Percentiles rank a stretch among this genome's conserved stretches.
phyloP scores from a whole-genome alignment of 2,329 filamentous ascomycete species.

The Trichoderma sp. region DNA sequence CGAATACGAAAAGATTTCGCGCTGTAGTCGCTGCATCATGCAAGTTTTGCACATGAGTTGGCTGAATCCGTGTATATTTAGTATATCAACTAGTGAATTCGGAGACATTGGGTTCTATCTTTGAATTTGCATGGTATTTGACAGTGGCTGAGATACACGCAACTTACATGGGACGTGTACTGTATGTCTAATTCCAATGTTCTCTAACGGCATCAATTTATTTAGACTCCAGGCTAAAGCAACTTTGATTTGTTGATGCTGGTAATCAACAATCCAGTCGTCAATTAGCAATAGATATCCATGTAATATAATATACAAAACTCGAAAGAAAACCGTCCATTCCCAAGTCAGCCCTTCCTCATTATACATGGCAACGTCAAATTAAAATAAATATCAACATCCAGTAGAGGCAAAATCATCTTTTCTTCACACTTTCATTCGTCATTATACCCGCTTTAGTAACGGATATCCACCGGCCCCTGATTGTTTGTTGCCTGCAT shows the following conservation, averaged over 20 bases:
- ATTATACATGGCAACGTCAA: not conserved
- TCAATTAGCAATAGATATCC: not conserved
- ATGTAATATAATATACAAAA: not conserved
- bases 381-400: not conserved
- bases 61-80: not conserved
- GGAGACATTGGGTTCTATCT: not conserved
- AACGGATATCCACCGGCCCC: not conserved
- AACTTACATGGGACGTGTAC: too few relatives aligned
- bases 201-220: too few relatives aligned
- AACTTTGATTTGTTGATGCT: not conserved
- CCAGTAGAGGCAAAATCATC: not conserved
- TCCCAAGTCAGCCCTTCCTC: not conserved
- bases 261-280: too few relatives aligned
- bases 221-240: not conserved
- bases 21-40: not conserved
- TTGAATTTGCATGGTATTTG: not conserved
- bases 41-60: too few relatives aligned
- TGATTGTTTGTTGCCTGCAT: conserved; percentile 16
- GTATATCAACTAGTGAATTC: not conserved
- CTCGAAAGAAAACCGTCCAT: not conserved
- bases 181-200: too few relatives aligned
- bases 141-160: not conserved
- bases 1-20: conserved; percentile 1
- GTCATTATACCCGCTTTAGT: not conserved
- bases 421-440: not conserved